Base-by-base conservation (phyloP, 2,329 filamentous ascomycete species). In the Seiridium unicorne region DNA sequence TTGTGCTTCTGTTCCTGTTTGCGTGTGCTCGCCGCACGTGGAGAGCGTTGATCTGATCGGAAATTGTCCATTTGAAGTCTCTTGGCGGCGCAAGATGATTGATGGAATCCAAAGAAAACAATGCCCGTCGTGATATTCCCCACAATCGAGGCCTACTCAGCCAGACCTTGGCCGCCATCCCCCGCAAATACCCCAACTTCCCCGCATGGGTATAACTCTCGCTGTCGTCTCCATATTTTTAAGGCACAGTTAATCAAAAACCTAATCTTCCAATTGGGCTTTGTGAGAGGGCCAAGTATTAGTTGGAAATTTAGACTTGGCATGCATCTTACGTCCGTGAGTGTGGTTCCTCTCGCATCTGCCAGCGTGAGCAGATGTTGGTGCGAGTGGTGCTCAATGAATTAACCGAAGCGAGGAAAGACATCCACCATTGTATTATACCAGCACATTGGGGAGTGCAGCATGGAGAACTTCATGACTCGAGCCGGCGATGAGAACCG, bases 91-190 rank as follows among this genome's bases (percentile, higher is more conserved):
- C 18, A 10, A 35, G 56, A n/a, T 66, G 64, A 68, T 66, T 66
- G 65, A 68, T 62, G 65, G 65, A 66, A 64, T 58, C 61, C 61
- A 36, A 59, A 47, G 34, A 36, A 44, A 42, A 58, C 46, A 26
- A 59, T 49, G 57, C 32, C 57, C 47, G 47, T 38, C 31, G 11
- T 13, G 13, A 13, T 26, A 46, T 53, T 59, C 57, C 48, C 57
- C 57, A 54, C 57, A 44, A 18, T 11, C 11, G 34, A n/a, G 49
- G 32, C 49, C 34, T 8, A 34, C 18, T 53, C 49, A 53, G 32
- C 49, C 11, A 31, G 32, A 34, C 10, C 34, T 44, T 36, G 35
- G 34, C 35, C n/a, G 58, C 38, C 9, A 42, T 49, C 62, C 58
- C 60, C 60, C 63, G 54, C 64, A 62, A 61, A 58, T 63, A 62